A percentile compares a stretch with the other conserved stretches of the same genome.
phyloP scores from a whole-genome alignment of 805 yeast genomes.

The Metschnikowia lochheadii region DNA sequence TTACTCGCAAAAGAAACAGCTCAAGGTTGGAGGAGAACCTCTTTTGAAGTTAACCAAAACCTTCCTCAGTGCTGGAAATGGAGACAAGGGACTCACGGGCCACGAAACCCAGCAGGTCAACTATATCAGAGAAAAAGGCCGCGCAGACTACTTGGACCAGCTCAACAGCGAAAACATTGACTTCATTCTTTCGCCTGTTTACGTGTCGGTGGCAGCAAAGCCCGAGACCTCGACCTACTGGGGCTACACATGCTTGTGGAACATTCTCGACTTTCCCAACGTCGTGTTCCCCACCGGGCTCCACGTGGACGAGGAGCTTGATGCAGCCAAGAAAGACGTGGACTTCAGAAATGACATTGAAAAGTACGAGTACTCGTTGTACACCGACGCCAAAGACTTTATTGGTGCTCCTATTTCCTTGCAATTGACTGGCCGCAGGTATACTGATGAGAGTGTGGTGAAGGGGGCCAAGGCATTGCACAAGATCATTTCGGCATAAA shows the following conservation, averaged over 20 bases:
- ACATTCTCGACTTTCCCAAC: constrained; percentile 19
- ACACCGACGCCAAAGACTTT: constrained; percentile 17
- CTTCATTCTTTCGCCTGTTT: constrained; percentile 18
- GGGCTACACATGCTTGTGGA: constrained; percentile 20
- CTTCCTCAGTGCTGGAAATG: constrained; percentile 14
- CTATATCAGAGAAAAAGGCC: constrained; percentile 12
- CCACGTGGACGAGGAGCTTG: constrained; percentile 14
- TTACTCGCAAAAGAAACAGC: constrained; percentile 11
- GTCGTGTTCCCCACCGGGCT: constrained; percentile 20
- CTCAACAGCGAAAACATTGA: constrained; percentile 13
- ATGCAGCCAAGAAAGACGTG: constrained; percentile 11
- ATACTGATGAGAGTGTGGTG: constrained; percentile 17
- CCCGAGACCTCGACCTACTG: constrained; percentile 18
- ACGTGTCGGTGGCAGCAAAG: constrained; percentile 17
- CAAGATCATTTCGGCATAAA: constrained; percentile 8
- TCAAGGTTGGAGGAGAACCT: constrained; percentile 16
- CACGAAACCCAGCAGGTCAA: constrained; percentile 12
- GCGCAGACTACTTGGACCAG: constrained; percentile 11
- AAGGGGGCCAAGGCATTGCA: constrained; percentile 18
- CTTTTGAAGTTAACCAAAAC: constrained; percentile 10
- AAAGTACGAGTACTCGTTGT: constrained; percentile 18
- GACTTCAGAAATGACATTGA: constrained; percentile 17
- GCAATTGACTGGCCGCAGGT: constrained; percentile 20
- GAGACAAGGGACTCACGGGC: constrained; percentile 18
- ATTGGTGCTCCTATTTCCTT: constrained; percentile 16